Evolutionary conservation across 192 early-diverging fungal genomes (phyloP), one percentile per base, ranked within the genome.

Genomic region (Coemansia umbellata): DNA sequence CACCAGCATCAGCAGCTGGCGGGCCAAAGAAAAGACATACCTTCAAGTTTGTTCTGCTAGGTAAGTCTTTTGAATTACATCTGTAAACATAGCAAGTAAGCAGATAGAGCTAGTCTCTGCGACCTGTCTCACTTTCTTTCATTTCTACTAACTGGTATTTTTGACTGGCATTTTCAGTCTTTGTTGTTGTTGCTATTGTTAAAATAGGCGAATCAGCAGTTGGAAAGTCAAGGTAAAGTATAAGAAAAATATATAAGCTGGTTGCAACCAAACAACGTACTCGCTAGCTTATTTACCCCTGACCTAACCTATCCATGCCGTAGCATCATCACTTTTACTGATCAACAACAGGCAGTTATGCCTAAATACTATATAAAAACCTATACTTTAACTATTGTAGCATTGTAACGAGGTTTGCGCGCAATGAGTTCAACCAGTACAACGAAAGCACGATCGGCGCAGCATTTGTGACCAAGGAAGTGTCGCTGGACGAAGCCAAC

Each of bases 391-490:
- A 2, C 3, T 27, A 15, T n/a, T 48, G 48, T 63, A 89, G 91
- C 75, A 79, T 99, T 50, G 93, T 97, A 11, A 81, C 92, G 31
- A 86, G 94, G 24, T 95, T 95, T 69, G 90, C 92, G 17, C 89
- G 89, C 74, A 81, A 92, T 70, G 87, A 95, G 71, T 99, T 92
- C 68, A 81, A 90, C 63, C 92, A 94, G 50, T 94, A 97, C 79
- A 93, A 92, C 66, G 95, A 99, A 66, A 92, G 95, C 37, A 99
- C 97, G 26, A 98, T 99, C 60, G 96, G 96, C 9, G 88, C 87
- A 24, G 89, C 90, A 3, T 91, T 90, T 47, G 69, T 91, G 66
- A 94, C 92, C 18, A 93, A 94, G 79, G 94, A 93, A 53, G 92
- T 92, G 55, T 79, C 84, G 28, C 59, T 97, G 37, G 91, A 95